A percentile compares a stretch with the other conserved stretches of the same genome.
Conservation (phyloP, 371 early-diverging fungal species). For the Nematocida homosporus region DNA sequence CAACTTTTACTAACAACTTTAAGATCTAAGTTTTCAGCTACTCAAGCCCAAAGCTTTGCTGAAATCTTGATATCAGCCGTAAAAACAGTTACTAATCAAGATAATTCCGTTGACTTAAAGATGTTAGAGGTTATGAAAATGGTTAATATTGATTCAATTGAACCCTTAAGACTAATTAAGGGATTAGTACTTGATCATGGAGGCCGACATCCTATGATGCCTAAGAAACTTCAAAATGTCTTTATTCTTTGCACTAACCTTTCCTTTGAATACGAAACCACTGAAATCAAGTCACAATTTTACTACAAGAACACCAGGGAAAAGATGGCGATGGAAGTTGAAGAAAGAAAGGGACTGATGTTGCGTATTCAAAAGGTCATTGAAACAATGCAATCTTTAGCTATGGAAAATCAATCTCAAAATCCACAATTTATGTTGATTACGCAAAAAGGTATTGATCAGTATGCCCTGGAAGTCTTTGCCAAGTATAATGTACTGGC, state of each 20-base stretch:
- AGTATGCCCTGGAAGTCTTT: conserved; percentile 88
- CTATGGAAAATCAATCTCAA: conserved; percentile 74
- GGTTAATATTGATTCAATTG: conserved; percentile 88
- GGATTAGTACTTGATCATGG: conserved; percentile 99
- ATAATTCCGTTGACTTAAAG: conserved; percentile 80
- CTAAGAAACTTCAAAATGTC: conserved; percentile 83
- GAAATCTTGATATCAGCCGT: conserved; percentile 81
- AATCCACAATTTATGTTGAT: conserved; percentile 77
- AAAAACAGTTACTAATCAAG: conserved; percentile 88
- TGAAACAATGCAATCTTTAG: conserved; percentile 76
- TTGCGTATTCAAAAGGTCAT: conserved; percentile 84
- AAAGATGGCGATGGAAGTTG: conserved; percentile 91
- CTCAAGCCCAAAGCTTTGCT: conserved; percentile 86
- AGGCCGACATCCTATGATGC: conserved; percentile 98
- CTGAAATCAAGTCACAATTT: conserved; percentile 98
- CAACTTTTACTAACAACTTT: conserved; percentile 27
- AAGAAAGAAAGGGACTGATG: conserved; percentile 89
- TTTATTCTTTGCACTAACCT: conserved; percentile 90
- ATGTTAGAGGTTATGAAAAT: conserved; percentile 99
- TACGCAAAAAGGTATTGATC: conserved; percentile 99
- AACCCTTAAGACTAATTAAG: conserved; percentile 78
- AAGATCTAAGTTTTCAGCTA: conserved; percentile 72
- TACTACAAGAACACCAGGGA: conserved; percentile 94
- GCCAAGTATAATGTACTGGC: conserved; percentile 90
- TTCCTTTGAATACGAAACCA: conserved; percentile 97